Conservation (phyloP, 768 basidiomycete genomes). For the Tulasnella sp. region DNA sequence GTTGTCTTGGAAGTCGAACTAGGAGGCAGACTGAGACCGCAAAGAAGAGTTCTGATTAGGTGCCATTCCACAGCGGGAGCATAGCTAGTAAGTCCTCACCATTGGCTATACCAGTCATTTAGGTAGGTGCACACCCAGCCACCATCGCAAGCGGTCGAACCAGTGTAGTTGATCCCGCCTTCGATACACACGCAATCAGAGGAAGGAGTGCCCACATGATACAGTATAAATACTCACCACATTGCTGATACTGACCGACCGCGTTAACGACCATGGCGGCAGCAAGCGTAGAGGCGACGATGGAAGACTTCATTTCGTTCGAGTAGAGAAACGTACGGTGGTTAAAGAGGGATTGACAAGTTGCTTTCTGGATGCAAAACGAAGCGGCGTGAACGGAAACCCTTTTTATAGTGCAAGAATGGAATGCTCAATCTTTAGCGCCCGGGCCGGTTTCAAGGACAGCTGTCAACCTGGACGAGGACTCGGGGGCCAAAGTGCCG, state of each 20-base stretch:
- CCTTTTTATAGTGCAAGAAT: background rate
- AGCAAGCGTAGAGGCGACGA: background rate
- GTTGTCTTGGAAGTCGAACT: no score
- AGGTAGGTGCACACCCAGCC: constrained; percentile 9
- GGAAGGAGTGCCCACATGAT: no score
- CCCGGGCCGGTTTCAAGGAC: no score
- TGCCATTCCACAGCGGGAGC: no score
- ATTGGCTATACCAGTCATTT: constrained; percentile 4
- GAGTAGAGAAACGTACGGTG: background rate
- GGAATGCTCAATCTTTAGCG: no score
- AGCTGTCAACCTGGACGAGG: no score
- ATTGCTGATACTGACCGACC: background rate
- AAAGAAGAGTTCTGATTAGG: no score
- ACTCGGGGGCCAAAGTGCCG: no score
- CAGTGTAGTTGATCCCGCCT: background rate
- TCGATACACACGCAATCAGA: background rate
- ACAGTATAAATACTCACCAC: background rate
- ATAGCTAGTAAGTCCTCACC: background rate
- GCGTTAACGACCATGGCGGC: background rate
- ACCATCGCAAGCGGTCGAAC: background rate
- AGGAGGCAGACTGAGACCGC: no score
- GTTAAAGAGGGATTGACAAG: background rate
- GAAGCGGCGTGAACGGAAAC: background rate
- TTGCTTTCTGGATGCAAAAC: background rate
- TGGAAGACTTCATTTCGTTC: background rate